Base-by-base conservation (phyloP, 2,329 filamentous ascomycete species). In the Sclerotinia borealis region DNA sequence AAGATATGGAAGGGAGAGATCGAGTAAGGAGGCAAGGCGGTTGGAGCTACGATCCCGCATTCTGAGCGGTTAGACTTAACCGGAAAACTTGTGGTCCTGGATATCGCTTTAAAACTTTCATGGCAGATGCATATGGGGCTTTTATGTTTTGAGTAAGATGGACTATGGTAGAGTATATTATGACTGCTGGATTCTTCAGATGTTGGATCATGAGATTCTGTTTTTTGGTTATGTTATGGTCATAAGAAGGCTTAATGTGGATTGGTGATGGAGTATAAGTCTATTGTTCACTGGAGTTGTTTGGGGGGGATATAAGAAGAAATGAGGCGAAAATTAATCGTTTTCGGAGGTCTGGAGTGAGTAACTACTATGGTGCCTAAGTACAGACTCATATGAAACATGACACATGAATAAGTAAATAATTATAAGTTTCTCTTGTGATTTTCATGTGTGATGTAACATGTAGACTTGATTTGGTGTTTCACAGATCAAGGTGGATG, bases 1-100 rank as follows among this genome's bases (percentile, higher is more conserved):
- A 85, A 73, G 93, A 97, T 77, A 78, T 90, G 70, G 88, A 90
- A 65, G 90, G 89, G 63, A 83, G 93, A 66, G 90, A 96, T 76
- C 85, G 87, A 73, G 81, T 97, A 74, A 84, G 90, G 59, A 82
- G 88, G 66, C 91, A 96, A 69, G 93, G 93, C 5, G 92, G 90
- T 0, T 97, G 93, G 93, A 87, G 84, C 54, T 93, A 90, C 66
- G 72, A 74, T 64, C 67, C 72, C 52, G 72, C 73, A 68, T 69
- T 74, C 64, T 74, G 65, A 68, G 50, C 36, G 41, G 8, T n/a
- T 4, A 31, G 19, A 31, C 19, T 41, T 22, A 45, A 19, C n/a
- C 6, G 5, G 27, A 25, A 4, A 45, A 15, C 19, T 2, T 8
- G 6, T 41, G 2, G 39, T 45, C 6, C n/a, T 29, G 25, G 2